phyloP scores from a whole-genome alignment of 768 basidiomycete species.

The Harrya chromipes region DNA sequence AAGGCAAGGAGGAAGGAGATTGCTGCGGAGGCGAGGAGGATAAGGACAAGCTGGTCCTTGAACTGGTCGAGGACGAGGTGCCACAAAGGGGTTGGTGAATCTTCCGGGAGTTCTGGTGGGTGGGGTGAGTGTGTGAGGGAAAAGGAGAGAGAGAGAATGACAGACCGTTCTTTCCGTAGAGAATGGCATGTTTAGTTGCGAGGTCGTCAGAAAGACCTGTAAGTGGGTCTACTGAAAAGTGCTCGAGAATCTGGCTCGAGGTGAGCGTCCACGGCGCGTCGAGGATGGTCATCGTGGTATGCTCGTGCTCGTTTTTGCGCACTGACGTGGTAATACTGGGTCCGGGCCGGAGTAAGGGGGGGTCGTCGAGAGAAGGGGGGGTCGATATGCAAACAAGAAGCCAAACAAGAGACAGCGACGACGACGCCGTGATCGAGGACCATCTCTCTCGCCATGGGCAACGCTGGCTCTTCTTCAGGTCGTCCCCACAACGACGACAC shows the following conservation, averaged over 20 bases:
- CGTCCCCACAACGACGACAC: slow-evolving; percentile 75
- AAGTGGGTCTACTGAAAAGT: slow-evolving; percentile 63
- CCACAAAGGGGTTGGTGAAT: slow-evolving; percentile 88
- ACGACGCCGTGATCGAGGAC: slow-evolving; percentile 3
- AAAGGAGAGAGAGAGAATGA: not conserved
- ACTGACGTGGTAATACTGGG: slow-evolving; percentile 10
- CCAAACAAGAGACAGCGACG: slow-evolving; percentile 16
- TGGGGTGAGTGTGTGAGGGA: not conserved
- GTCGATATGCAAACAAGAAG: slow-evolving; percentile 19
- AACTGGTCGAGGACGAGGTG: slow-evolving; percentile 97
- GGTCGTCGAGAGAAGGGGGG: slow-evolving; percentile 12
- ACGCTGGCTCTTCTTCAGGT: slow-evolving; percentile 72
- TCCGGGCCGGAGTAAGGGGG: slow-evolving; percentile 5
- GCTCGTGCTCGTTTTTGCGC: not conserved
- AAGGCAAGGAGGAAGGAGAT: slow-evolving; percentile 91
- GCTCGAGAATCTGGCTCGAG: slow-evolving; percentile 64
- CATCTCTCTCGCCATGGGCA: slow-evolving; percentile 58
- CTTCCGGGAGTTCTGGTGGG: slow-evolving; percentile 81
- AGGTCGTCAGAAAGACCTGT: slow-evolving; percentile 65
- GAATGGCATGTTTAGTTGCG: slow-evolving; percentile 66
- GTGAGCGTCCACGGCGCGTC: slow-evolving; percentile 78
- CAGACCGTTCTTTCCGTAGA: slow-evolving; percentile 85
- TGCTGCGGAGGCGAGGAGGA: slow-evolving; percentile 89
- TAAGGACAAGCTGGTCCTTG: slow-evolving; percentile 97
- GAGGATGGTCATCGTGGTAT: slow-evolving; percentile 37